Evolutionary conservation across 768 basidiomycete genomes (phyloP).

Genomic region (Pleurotus citrinopileatus): DNA sequence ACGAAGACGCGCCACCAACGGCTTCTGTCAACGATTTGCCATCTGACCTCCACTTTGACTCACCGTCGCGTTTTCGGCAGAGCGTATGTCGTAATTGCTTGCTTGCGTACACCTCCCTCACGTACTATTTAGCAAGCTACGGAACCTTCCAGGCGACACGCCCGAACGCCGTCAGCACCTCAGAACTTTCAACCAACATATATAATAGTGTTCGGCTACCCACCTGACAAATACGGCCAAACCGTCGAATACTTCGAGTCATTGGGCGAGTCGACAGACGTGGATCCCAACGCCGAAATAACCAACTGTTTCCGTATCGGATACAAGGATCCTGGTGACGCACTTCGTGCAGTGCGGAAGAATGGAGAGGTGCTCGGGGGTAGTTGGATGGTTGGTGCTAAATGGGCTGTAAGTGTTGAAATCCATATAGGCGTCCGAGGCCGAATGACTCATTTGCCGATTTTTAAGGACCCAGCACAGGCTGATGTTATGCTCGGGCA

Average conservation of each 20-base stretch:
- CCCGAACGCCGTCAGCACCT: slow-evolving; percentile 25
- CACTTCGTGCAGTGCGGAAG: slow-evolving; percentile 74
- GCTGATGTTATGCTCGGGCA: slow-evolving; percentile 53
- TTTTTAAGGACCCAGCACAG: slow-evolving; percentile 54
- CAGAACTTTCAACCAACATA: slow-evolving; percentile 45
- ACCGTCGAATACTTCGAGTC: slow-evolving; percentile 75
- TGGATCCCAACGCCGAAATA: slow-evolving; percentile 66
- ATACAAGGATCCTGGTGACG: slow-evolving; percentile 68
- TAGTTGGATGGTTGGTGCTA: slow-evolving; percentile 81
- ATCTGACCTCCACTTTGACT: slow-evolving; percentile 47
- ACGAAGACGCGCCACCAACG: slow-evolving; percentile 81
- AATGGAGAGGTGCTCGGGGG: slow-evolving; percentile 79
- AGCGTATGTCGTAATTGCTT: slow-evolving; percentile 31
- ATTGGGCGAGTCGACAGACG: slow-evolving; percentile 67
- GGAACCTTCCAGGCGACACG: slow-evolving; percentile 29
- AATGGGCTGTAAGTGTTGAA: slow-evolving; percentile 76
- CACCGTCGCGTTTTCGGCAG: slow-evolving; percentile 40
- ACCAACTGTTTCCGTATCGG: slow-evolving; percentile 82
- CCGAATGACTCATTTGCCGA: neutral
- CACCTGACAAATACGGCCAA: slow-evolving; percentile 69
- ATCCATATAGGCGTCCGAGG: neutral
- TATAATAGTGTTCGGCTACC: slow-evolving; percentile 88
- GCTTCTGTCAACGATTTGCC: slow-evolving; percentile 75
- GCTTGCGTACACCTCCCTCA: neutral
- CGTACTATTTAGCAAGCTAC: slow-evolving; percentile 29